Evolutionary conservation across 345 rosid species (phyloP), one percentile per base, ranked within the genome.

Genomic region (Eucalyptus shirleyi): DNA sequence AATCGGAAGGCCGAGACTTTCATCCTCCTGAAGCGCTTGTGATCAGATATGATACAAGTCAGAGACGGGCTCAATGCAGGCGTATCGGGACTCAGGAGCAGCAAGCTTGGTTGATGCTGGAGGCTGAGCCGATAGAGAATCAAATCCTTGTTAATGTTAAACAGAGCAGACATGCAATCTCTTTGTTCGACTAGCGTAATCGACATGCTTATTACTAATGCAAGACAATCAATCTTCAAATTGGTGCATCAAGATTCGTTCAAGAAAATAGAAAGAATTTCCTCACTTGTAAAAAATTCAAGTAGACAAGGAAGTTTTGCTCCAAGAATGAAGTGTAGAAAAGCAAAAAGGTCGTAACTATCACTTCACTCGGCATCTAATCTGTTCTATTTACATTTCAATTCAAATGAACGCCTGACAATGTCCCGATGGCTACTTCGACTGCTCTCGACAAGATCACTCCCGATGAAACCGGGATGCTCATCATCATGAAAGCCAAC

Each of bases 391-490:
- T 44, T 37, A 77, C 47, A 77, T 77, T 37, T 77, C 83, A 77
- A 77, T 40, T 77, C 83, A 87, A 77, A 77, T 51, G 50, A 59
- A 90, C 34, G 45, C n/a, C 82, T 10, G 89, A 88, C 82, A 86
- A 26, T 34, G 60, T 51, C 32, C 88, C 87, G 15, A 87, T 34
- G 19, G 88, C 88, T 4, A 30, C 86, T 89, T 91, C 92, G 53
- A 91, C 17, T 50, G 77, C 55, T 28, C 82, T 50, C 19, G 62
- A 83, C 42, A 59, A 23, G 80, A 90, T 18, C 42, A 85, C 53
- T 4, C 88, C 90, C 21, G 87, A 77, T 8, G 93, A 86, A n/a
- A 91, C 56, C 8, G 93, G 91, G 26, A 93, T 37, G 44, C 91
- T 91, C 49, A 90, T 19, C 44, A 88, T 83, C 18, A 91, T 42